These are phyloP conservation scores for Vaccinium darrowii DNA, from an alignment of 148 eudicot genomes.

Conservation along the genomic window DNA sequence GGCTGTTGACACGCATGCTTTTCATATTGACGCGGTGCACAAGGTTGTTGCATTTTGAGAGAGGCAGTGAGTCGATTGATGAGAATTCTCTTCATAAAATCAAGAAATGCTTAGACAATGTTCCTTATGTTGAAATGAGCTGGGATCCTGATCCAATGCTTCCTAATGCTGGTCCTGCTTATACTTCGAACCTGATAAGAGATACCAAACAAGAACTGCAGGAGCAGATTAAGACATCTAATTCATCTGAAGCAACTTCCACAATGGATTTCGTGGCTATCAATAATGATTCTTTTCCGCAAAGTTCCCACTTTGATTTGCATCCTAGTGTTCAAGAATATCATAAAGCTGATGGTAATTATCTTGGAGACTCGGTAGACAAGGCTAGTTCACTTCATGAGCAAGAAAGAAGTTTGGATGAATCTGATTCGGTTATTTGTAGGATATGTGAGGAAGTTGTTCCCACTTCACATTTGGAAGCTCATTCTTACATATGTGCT, in stretches of 20 bases:
- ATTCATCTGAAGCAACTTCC: constrained; percentile 4
- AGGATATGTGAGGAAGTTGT: constrained; percentile 65
- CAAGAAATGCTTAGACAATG: constrained; percentile 47
- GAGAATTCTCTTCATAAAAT: constrained; percentile 45
- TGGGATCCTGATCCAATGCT: constrained; percentile 39
- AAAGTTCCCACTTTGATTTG: constrained; percentile 9
- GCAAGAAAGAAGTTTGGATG: constrained; percentile 35
- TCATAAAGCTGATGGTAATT: constrained; percentile 19
- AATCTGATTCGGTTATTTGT: constrained; percentile 48
- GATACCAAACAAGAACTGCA: constrained; percentile 22
- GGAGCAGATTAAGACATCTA: constrained; percentile 9
- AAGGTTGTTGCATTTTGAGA: constrained; percentile 63
- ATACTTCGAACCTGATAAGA: constrained; percentile 14
- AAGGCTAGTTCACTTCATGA: constrained; percentile 20
- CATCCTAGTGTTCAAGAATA: constrained; percentile 17
- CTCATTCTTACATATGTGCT: constrained; percentile 71
- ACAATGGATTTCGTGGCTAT: constrained; percentile 19
- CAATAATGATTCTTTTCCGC: constrained; percentile 8
- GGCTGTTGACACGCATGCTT: constrained; percentile 59
- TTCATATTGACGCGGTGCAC: constrained; percentile 70
- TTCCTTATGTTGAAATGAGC: constrained; percentile 54
- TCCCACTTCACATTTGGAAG: constrained; percentile 48
- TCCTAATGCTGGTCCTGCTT: constrained; percentile 28
- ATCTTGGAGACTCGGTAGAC: constrained; percentile 24
- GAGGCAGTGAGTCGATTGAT: constrained; percentile 45